These are phyloP conservation scores for Cylindricascospora bacillispora DNA, from an alignment of 1,139 yeast species.

Conservation along the genomic window DNA sequence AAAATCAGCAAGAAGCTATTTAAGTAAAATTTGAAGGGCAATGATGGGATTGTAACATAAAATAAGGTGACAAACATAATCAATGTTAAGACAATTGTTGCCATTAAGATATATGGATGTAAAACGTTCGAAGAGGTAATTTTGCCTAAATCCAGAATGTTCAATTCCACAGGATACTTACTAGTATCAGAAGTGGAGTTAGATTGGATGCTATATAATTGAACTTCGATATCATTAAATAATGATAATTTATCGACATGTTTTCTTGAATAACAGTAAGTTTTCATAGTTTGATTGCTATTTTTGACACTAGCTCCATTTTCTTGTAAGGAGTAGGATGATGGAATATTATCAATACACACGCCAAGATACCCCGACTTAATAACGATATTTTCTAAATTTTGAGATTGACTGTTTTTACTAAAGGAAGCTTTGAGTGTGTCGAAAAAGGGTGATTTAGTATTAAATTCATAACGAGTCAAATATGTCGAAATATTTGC, in stretches of 20 bases:
- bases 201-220: conserved; percentile 12
- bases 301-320: conserved; percentile 6
- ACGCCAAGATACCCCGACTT: conserved; percentile 24
- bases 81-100: conserved; percentile 35
- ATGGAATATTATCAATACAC: conserved; percentile 22
- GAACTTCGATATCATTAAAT: conserved; percentile 17
- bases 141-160: conserved; percentile 21
- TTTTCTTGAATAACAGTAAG: conserved; percentile 20
- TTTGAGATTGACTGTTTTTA: conserved; percentile 8
- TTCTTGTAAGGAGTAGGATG: conserved; percentile 7
- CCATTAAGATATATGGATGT: conserved; percentile 43
- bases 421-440: conserved; percentile 17
- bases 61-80: conserved; percentile 31
- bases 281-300: background rate
- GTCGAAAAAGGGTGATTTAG: conserved; percentile 18
- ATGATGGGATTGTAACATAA: conserved; percentile 36
- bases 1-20: conserved; percentile 28
- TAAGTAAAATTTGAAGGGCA: conserved; percentile 32
- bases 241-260: conserved; percentile 12
- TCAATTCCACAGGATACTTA: conserved; percentile 8
- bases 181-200: conserved; percentile 7
- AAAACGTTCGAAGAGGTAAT: conserved; percentile 29
- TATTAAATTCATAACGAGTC: conserved; percentile 16
- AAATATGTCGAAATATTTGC: conserved; percentile 19
- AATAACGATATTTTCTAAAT: conserved; percentile 17